Conservation (phyloP, 495 filamentous ascomycete species). For the Darksidea phi region DNA sequence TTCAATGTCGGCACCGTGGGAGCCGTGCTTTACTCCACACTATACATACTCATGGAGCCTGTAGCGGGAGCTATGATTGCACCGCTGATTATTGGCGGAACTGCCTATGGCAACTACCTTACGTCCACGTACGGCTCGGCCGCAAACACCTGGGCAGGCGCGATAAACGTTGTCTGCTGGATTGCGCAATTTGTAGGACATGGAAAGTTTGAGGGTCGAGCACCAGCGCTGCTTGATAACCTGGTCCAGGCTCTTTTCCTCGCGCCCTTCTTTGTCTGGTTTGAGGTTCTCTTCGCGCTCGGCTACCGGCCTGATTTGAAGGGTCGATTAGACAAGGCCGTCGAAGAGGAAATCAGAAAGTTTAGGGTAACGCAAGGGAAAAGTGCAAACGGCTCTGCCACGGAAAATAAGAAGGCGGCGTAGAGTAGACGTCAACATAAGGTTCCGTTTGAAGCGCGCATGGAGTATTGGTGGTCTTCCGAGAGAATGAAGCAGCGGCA, state of each 20-base stretch:
- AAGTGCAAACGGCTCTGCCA: constrained; percentile 32
- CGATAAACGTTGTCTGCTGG: constrained; percentile 73
- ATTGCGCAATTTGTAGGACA: constrained; percentile 88
- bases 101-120: constrained; percentile 74
- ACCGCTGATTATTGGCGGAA: constrained; percentile 68
- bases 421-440: neutral
- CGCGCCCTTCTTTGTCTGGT: constrained; percentile 98
- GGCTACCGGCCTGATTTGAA: constrained; percentile 89
- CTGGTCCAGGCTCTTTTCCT: constrained; percentile 85
- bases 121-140: constrained; percentile 61
- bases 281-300: constrained; percentile 86
- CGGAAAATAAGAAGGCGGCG: constrained; percentile 25
- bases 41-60: constrained; percentile 92
- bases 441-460: too few species aligned
- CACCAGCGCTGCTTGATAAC: constrained; percentile 88
- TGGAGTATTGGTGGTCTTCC: too few species aligned
- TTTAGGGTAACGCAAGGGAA: constrained; percentile 48
- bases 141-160: constrained; percentile 69
- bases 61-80: constrained; percentile 76
- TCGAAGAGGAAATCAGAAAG: constrained; percentile 66
- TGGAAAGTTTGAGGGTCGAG: constrained; percentile 81
- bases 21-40: constrained; percentile 66
- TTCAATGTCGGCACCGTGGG: constrained; percentile 76
- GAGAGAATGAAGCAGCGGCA: too few species aligned
- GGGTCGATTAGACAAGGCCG: constrained; percentile 70